Evolutionary conservation across 139 green algal species (phyloP).

Genomic region (Chlamydomonas sphaeroides): DNA sequence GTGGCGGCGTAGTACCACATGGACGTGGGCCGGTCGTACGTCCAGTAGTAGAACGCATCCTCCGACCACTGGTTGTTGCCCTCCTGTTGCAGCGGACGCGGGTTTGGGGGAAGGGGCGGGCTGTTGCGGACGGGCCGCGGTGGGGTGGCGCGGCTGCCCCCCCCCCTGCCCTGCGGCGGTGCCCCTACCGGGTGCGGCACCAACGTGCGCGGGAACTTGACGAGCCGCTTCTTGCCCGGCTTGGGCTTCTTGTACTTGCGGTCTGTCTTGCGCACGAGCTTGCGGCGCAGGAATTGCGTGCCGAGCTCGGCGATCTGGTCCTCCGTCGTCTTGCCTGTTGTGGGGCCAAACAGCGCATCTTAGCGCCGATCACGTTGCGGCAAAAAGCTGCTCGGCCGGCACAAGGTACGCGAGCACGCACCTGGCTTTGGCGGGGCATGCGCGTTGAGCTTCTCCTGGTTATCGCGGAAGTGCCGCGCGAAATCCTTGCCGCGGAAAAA

Average conservation of each 20-base stretch:
- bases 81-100: background rate
- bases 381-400: no score
- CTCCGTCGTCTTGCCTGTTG: constrained; percentile 37
- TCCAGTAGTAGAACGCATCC: constrained; percentile 78
- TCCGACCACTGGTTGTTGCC: constrained; percentile 66
- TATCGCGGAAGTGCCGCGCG: constrained; percentile 36
- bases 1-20: constrained; percentile 65
- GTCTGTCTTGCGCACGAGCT: constrained; percentile 46
- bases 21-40: constrained; percentile 73
- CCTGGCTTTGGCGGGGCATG: constrained; percentile 38
- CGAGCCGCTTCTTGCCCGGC: constrained; percentile 51
- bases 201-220: constrained; percentile 58
- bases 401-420: no score
- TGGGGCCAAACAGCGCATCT: no score
- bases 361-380: no score
- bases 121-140: no score
- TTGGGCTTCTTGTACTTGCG: constrained; percentile 62
- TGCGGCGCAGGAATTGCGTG: constrained; percentile 30
- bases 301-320: constrained; percentile 50
- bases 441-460: constrained; percentile 48
- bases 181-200: constrained; percentile 33
- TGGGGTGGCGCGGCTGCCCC: no score
- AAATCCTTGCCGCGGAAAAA: constrained; percentile 60
- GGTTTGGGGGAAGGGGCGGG: no score
- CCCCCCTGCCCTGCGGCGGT: background rate